Evolutionary conservation across 164 flowering plant genomes (phyloP), one percentile per base, ranked within the genome.

Genomic region (Vitis rupestris): DNA sequence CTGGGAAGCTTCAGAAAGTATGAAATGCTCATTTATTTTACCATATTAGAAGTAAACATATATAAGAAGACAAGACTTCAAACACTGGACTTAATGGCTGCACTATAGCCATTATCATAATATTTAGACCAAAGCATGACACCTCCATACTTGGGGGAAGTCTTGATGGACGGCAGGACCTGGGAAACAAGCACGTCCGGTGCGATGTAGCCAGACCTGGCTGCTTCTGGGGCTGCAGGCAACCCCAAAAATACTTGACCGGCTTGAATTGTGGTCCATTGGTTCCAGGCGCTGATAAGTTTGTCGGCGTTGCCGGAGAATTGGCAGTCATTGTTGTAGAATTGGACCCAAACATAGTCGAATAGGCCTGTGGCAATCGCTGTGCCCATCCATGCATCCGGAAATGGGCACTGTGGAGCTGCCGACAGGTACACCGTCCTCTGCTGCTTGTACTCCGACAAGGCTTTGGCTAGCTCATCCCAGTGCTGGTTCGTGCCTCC

Each of bases 301-400:
- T 57, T 63, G 16, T 16, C 31, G 31, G 64, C 17, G 48, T 58
- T 64, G 2, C 64, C 68, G 10, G 62, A 2, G 29, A 63, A 74
- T 30, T 68, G 61, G 50, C 76, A 74, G 1, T 14, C 50, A 29
- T 74, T 74, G 72, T 74, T 74, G 57, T 68, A 74, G 60, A 74
- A 74, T n/a, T 74, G 76, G 11, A 74, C 68, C 76, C 76, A 74
- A 49, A 74, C 72, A 19, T 54, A 63, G 64, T 74, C 76, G 13
- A 74, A 74, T 8, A 74, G 63, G 6, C 76, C 72, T 0, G 68
- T 74, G 16, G 30, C 17, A 15, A 74, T 9, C 13, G 76, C 76
- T 8, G 50, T 12, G 5, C 57, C 72, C 2, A 74, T 47, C 3
- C 8, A 10, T 7, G 11, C 37, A 49, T 74, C 72, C 7, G 76